Base-by-base conservation (phyloP, 768 basidiomycete species). In the Panus rudis region DNA sequence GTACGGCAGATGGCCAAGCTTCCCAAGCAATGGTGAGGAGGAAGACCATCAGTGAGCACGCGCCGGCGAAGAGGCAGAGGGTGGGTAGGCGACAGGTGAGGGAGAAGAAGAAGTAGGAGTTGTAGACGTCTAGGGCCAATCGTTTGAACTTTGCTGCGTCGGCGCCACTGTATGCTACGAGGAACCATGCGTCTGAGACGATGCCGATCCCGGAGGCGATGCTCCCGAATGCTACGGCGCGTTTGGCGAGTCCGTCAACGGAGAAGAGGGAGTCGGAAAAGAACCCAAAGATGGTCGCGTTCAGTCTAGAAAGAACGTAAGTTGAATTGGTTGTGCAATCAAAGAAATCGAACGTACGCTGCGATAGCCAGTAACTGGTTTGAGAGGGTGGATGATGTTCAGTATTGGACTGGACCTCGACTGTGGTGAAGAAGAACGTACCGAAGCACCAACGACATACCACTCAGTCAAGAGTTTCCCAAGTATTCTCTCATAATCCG, bases 161-260 rank as follows among this genome's bases (percentile, higher is more conserved):
- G 3, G 65, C 69, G 60, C 77, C 76, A 48, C 65, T 70, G 56
- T 86, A 88, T 2, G 67, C 64, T 4, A 87, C 60, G 17, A 84
- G 57, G 58, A 84, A 79, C 80, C 81, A 86, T 0, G 75, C 72
- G 38, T 77, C 76, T 42, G 72, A 70, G 5, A 74, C 63, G 39
- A 85, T 72, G 2, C 84, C 85, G 14, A 86, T 66, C 0, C 79
- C 83, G 0, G 82, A 78, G 5, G 76, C 65, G 13, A 80, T 63
- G 26, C 74, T 75, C 20, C 76, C 78, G 1, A 78, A 62, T 1
- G 79, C 77, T 19, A 86, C 72, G 0, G 78, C 71, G 33, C 62
- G 62, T 24, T 63, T 63, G 3, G 81, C 72, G 19, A 75, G 57
- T 1, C 61, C 50, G 33, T 70, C 63, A 24, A 86, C 64, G 0